These are phyloP conservation scores for Xylariaceae sp. DNA, from an alignment of 2,329 filamentous ascomycete species.

Conservation along the genomic window DNA sequence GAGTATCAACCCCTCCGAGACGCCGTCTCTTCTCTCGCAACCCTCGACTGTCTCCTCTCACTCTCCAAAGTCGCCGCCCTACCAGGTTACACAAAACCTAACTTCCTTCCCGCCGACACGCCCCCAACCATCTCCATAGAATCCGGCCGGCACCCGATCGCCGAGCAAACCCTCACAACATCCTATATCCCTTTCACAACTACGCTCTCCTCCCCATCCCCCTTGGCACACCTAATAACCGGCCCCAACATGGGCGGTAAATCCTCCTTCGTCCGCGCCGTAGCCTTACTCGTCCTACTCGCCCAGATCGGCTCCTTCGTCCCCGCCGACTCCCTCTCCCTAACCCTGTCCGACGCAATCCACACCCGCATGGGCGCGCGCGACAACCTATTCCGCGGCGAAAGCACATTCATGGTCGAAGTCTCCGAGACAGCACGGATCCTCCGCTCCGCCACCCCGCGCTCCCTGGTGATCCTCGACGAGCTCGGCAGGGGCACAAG, in stretches of 20 bases:
- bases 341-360: conserved; percentile 86
- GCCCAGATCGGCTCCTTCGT: conserved; percentile 94
- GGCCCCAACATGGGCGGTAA: conserved; percentile 99
- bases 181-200: conserved; percentile 91
- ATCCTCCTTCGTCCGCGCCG: conserved; percentile 91
- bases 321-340: conserved; percentile 66
- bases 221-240: conserved; percentile 80
- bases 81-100: conserved; percentile 82
- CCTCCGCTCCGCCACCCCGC: conserved; percentile 79
- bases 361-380: conserved; percentile 94
- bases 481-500: conserved; percentile 90
- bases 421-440: conserved; percentile 89
- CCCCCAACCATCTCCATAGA: conserved; percentile 66
- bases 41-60: conserved; percentile 84
- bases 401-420: conserved; percentile 98
- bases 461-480: conserved; percentile 85
- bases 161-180: conserved; percentile 81
- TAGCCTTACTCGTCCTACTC: conserved; percentile 88
- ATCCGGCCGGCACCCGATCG: conserved; percentile 87
- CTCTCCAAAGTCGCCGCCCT: conserved; percentile 79
- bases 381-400: conserved; percentile 92
- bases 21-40: conserved; percentile 78
- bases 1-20: conserved; percentile 89
- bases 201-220: conserved; percentile 59
- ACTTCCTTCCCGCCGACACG: conserved; percentile 56